A percentile compares a stretch with the other conserved stretches of the same genome.
These are phyloP conservation scores for Begonia loranthoides DNA, from an alignment of 306 rosid species.

Conservation along the genomic window DNA sequence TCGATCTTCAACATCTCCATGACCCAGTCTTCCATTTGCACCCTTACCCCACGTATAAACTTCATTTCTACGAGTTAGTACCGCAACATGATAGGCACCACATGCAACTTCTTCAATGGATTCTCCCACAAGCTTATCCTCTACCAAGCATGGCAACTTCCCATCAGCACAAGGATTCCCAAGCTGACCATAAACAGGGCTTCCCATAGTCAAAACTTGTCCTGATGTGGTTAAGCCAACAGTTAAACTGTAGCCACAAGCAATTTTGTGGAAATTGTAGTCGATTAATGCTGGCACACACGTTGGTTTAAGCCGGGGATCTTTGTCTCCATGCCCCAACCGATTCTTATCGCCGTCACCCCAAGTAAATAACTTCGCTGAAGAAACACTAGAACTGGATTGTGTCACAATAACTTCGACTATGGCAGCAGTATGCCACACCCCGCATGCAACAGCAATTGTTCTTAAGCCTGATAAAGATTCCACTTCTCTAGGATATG, in stretches of 20 bases:
- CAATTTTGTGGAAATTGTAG: slow-evolving; percentile 71
- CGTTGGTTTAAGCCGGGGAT: slow-evolving; percentile 75
- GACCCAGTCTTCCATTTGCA: slow-evolving; percentile 98
- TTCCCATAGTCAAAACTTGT: slow-evolving; percentile 82
- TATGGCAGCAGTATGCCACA: slow-evolving; percentile 97
- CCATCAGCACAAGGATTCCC: slow-evolving; percentile 89
- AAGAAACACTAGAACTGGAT: slow-evolving; percentile 59
- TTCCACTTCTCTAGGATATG: slow-evolving; percentile 78
- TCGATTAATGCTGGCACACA: slow-evolving; percentile 87
- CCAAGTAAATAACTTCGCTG: slow-evolving; percentile 91
- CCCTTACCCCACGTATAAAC: slow-evolving; percentile 99
- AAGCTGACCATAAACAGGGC: slow-evolving; percentile 97
- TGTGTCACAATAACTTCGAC: slow-evolving; percentile 91
- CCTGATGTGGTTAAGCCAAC: slow-evolving; percentile 84
- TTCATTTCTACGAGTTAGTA: slow-evolving; percentile 80
- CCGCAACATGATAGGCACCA: slow-evolving; percentile 95
- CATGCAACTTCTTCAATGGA: slow-evolving; percentile 74
- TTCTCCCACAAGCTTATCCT: slow-evolving; percentile 62
- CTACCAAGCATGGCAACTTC: slow-evolving; percentile 74
- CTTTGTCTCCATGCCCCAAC: slow-evolving; percentile 97
- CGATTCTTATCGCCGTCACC: slow-evolving; percentile 99
- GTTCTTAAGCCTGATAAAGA: slow-evolving; percentile 82
- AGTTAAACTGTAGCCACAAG: slow-evolving; percentile 92
- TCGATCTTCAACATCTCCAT: slow-evolving; percentile 93
- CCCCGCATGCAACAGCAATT: slow-evolving; percentile 91